phyloP scores from a whole-genome alignment of 768 basidiomycete species.

The Tulasnella sp. region DNA sequence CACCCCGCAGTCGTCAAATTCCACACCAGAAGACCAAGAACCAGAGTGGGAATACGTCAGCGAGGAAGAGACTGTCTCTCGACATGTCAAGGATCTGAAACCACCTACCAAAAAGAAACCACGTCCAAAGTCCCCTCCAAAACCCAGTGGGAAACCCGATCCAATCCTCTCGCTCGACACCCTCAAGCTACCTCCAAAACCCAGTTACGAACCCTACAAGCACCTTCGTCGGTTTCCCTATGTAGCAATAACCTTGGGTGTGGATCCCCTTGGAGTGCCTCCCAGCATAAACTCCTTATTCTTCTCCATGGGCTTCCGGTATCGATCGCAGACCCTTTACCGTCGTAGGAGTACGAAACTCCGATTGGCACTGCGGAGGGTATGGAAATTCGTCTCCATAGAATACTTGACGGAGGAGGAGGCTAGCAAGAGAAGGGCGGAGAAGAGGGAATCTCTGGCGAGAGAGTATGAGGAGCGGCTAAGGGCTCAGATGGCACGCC shows the following conservation, averaged over 20 bases:
- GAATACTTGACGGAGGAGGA: neutral
- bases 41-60: neutral
- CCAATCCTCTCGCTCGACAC: neutral
- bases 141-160: neutral
- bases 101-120: neutral
- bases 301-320: conserved; percentile 8
- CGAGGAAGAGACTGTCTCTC: neutral
- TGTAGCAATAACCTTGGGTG: neutral
- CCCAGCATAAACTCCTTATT: neutral
- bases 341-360: neutral
- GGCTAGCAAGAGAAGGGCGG: neutral
- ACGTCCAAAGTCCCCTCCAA: neutral
- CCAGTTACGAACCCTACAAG: neutral
- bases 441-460: neutral
- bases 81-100: neutral
- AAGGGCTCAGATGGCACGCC: neutral
- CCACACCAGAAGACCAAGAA: neutral
- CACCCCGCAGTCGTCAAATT: neutral
- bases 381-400: neutral
- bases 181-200: neutral
- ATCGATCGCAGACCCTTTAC: conserved; percentile 6
- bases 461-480: neutral
- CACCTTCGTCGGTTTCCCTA: neutral
- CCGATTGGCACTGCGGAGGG: neutral
- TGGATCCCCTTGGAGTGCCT: neutral